Evolutionary conservation across 1,284 basidiomycete species (phyloP).

Genomic region (Athelia sp.): DNA sequence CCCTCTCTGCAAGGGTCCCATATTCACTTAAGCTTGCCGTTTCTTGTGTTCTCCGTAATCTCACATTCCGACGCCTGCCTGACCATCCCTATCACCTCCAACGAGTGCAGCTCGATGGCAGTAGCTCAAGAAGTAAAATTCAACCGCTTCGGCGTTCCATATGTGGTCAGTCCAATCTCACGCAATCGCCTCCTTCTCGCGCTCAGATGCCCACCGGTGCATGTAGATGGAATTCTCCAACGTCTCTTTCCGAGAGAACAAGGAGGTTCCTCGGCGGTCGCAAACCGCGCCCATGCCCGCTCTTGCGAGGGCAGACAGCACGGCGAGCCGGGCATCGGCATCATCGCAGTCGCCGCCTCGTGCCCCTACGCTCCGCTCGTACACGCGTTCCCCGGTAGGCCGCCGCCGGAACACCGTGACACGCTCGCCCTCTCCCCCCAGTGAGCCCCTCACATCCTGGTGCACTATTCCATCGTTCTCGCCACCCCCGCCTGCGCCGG

Average conservation of each 20-base stretch:
- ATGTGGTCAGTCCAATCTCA: slow-evolving; percentile 17
- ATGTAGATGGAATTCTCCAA: slow-evolving; percentile 37
- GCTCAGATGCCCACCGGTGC: slow-evolving; percentile 11
- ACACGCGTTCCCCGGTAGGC: neutral
- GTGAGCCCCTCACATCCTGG: neutral
- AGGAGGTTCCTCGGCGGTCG: slow-evolving; percentile 10
- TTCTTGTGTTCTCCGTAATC: no score
- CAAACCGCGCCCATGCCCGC: slow-evolving; percentile 4
- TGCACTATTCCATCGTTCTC: neutral
- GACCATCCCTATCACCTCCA: no score
- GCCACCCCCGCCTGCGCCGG: slow-evolving; percentile 15
- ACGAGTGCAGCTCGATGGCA: no score
- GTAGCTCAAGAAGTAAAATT: slow-evolving; percentile 30
- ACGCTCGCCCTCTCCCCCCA: neutral
- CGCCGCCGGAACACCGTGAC: neutral
- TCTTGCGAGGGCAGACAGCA: neutral
- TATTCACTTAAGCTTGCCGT: no score
- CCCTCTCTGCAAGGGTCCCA: no score
- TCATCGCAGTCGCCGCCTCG: neutral
- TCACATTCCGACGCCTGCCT: no score
- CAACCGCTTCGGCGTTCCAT: slow-evolving; percentile 35
- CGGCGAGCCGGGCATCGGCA: neutral
- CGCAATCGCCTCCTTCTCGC: no score
- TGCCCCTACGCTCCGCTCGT: neutral
- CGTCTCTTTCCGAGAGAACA: slow-evolving; percentile 26